Conservation (phyloP, 73 alveolate species). For the Symbiodinium natans region DNA sequence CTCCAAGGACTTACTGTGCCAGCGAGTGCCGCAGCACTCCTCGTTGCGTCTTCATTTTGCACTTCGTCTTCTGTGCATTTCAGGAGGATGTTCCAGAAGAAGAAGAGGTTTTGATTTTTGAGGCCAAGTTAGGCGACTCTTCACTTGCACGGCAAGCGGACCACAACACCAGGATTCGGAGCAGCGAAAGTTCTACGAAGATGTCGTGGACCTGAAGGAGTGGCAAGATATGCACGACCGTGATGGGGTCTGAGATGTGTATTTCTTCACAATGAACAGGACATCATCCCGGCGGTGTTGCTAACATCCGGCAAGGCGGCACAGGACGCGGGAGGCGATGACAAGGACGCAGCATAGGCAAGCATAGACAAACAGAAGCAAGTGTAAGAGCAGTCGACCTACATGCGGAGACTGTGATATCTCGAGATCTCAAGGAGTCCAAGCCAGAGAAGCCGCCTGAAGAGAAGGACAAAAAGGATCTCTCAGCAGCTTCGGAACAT, state of each 20-base stretch:
- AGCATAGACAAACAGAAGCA: background rate
- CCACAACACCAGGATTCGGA: slow-evolving; percentile 35
- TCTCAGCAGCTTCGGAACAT: slow-evolving; percentile 64
- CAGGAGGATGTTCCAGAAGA: slow-evolving; percentile 56
- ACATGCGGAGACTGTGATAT: too few species aligned
- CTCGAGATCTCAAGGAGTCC: slow-evolving; percentile 27
- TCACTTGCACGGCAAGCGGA: background rate
- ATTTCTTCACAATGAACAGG: background rate
- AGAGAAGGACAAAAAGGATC: slow-evolving; percentile 72
- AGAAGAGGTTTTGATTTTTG: slow-evolving; percentile 76
- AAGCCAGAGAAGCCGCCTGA: slow-evolving; percentile 57
- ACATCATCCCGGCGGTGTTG: slow-evolving; percentile 85
- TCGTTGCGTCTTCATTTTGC: too few species aligned
- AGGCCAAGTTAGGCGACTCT: background rate
- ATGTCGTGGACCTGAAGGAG: slow-evolving; percentile 70
- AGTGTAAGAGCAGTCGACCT: background rate
- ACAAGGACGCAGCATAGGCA: background rate
- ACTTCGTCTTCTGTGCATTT: background rate
- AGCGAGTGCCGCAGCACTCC: background rate
- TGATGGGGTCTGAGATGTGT: background rate
- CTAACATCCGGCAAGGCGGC: slow-evolving; percentile 68
- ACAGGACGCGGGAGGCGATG: background rate
- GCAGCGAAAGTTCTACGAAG: slow-evolving; percentile 93
- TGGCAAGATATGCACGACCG: background rate
- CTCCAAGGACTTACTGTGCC: background rate